Percentiles rank a stretch among this genome's conserved stretches.
These are phyloP conservation scores for Coprinopsis strossmayeri DNA, from an alignment of 768 basidiomycete genomes.

Conservation along the genomic window DNA sequence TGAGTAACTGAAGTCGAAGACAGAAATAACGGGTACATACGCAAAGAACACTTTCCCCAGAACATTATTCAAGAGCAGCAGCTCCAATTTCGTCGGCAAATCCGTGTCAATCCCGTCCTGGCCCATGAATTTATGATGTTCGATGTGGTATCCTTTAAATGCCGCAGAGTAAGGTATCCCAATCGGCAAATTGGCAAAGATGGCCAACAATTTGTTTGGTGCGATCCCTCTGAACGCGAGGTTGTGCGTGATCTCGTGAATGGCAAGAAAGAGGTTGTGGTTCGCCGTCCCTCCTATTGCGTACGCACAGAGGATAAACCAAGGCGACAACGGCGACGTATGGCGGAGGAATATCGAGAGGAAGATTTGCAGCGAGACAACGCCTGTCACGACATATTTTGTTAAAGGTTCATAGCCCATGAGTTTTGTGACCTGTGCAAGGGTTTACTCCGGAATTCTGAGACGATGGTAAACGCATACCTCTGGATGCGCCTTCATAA, in stretches of 20 bases:
- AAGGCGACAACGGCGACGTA: conserved; percentile 58
- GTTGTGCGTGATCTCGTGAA: conserved; percentile 98
- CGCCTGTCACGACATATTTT: conserved; percentile 80
- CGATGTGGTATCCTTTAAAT: conserved; percentile 95
- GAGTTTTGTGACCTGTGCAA: conserved; percentile 75
- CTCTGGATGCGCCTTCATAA: conserved; percentile 93
- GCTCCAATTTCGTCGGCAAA: conserved; percentile 81
- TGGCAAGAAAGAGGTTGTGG: conserved; percentile 96
- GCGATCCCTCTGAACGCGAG: conserved; percentile 81
- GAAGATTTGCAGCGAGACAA: conserved; percentile 71
- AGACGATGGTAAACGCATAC: conserved; percentile 29
- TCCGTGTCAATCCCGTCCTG: conserved; percentile 97
- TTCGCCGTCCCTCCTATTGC: conserved; percentile 90
- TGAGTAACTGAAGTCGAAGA: neutral
- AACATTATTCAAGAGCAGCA: conserved; percentile 86
- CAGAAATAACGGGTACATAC: conserved; percentile 43
- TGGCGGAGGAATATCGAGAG: conserved; percentile 61
- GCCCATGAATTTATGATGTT: conserved; percentile 93
- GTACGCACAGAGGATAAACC: conserved; percentile 77
- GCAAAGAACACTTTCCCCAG: conserved; percentile 98
- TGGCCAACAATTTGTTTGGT: conserved; percentile 82
- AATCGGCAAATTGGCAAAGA: conserved; percentile 90
- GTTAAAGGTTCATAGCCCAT: conserved; percentile 95
- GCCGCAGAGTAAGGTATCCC: conserved; percentile 92
- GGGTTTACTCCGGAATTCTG: neutral